Evolutionary conservation across 1,139 yeast genomes (phyloP), one percentile per base, ranked within the genome.

Genomic region (Magnusiomyces ingens): DNA sequence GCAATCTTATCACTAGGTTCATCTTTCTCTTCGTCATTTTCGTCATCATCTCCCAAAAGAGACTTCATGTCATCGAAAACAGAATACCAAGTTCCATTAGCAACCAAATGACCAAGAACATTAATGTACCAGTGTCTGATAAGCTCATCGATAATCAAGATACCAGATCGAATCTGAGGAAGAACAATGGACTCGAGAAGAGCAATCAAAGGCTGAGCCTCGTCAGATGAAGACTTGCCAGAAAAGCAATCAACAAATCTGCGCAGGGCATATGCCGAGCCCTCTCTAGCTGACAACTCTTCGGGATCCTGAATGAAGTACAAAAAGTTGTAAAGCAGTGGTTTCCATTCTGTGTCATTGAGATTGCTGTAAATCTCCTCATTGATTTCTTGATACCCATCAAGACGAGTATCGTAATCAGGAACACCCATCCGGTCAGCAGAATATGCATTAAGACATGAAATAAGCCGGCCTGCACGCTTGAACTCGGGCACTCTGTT

Each of bases 211-310:
- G 75, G 74, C 1, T 65, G 57, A 12, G 60, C 58, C 2, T 53
- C 49, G 35, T 45, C 45, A 4, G 53, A 50, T 2, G 66, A 73
- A 8, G 53, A 50, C 32, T 54, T 55, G 11, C 41, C 45, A 15
- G 61, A 55, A 21, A 62, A 50, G 37, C 62, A 75, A 61, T 88
- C 96, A 50, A 88, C 71, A 64, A 83, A 89, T 50, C 85, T 75
- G 55, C 76, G 77, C 58, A 93, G 67, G 1, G 84, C 71, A 61
- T 78, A 84, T 0, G 88, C 72, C 1, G 96, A 89, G 64, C 86
- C 89, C 0, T 88, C 79, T 67, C 98, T 77, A 52, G 93, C 72
- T 0, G 96, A 85, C 55, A 86, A 74, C 66, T 93, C 99, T 21
- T 81, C 84, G 40, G 82, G 84, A 63, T 89, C 95, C 56, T 82